These are phyloP conservation scores for Scheffersomyces insectosa DNA, from an alignment of 1,139 yeast genomes.

Conservation along the genomic window DNA sequence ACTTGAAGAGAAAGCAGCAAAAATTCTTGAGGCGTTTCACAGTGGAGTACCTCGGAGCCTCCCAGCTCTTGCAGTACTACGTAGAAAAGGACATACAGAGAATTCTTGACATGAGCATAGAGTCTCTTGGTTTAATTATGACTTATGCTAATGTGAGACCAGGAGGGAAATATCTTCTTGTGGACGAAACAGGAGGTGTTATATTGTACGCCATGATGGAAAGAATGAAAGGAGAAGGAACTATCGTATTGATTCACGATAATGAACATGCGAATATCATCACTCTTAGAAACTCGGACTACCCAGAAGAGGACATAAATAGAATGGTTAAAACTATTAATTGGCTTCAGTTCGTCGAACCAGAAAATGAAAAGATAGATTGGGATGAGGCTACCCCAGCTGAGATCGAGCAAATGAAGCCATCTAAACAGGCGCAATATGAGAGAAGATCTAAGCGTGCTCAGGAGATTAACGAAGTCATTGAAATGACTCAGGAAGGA, in stretches of 20 bases:
- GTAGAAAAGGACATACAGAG: conserved; percentile 70
- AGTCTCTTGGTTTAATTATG: conserved; percentile 73
- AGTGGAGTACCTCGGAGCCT: conserved; percentile 74
- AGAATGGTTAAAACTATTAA: conserved; percentile 68
- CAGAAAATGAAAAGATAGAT: conserved; percentile 58
- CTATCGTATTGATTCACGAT: conserved; percentile 78
- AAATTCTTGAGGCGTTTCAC: conserved; percentile 86
- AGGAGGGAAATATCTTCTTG: conserved; percentile 83
- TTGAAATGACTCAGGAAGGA: conserved; percentile 50
- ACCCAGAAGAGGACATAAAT: conserved; percentile 51
- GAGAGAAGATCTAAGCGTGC: conserved; percentile 64
- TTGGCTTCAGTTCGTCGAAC: conserved; percentile 80
- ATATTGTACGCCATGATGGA: conserved; percentile 83
- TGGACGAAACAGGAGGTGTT: conserved; percentile 92
- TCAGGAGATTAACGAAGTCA: conserved; percentile 50
- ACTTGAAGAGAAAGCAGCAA: conserved; percentile 85
- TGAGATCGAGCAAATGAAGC: conserved; percentile 56
- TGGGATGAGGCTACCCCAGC: conserved; percentile 53
- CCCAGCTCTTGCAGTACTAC: conserved; percentile 73
- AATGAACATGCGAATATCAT: conserved; percentile 88
- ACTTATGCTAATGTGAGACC: conserved; percentile 81
- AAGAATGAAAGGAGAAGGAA: conserved; percentile 83
- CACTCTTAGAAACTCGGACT: conserved; percentile 66
- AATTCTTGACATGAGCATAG: conserved; percentile 82
- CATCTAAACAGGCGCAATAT: conserved; percentile 66